A percentile compares a stretch with the other conserved stretches of the same genome.
phyloP scores from a whole-genome alignment of 495 filamentous ascomycete species.

The Penicillium salamii region DNA sequence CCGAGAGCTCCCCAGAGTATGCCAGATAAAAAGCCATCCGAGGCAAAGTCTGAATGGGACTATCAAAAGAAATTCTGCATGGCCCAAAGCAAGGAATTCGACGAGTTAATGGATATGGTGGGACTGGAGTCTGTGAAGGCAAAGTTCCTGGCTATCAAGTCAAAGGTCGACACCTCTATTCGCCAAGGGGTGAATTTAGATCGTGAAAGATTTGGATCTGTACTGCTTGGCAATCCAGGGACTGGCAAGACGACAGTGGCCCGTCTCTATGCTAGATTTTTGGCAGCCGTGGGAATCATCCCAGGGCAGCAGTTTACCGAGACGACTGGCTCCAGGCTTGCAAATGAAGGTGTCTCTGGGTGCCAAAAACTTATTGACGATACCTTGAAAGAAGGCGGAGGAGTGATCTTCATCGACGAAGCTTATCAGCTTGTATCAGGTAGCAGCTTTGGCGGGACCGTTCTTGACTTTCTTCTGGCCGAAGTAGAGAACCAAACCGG shows the following conservation, averaged over 20 bases:
- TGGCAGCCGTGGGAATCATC: constrained; percentile 59
- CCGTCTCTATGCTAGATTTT: constrained; percentile 68
- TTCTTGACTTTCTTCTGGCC: constrained; percentile 71
- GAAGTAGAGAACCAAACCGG: constrained; percentile 74
- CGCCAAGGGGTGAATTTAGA: constrained; percentile 56
- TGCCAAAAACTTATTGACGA: constrained; percentile 59
- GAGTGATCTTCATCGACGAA: constrained; percentile 70
- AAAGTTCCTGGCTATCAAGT: constrained; percentile 61
- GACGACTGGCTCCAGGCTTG: constrained; percentile 66
- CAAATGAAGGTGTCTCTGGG: constrained; percentile 57
- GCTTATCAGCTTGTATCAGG: constrained; percentile 62
- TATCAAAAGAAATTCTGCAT: constrained; percentile 51
- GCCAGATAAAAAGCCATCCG: constrained; percentile 13
- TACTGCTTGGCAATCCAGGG: constrained; percentile 75
- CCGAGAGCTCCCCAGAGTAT: neutral
- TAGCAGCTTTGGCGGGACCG: constrained; percentile 49
- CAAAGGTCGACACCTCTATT: constrained; percentile 58
- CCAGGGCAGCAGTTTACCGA: constrained; percentile 55
- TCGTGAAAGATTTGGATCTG: constrained; percentile 59
- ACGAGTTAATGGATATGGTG: constrained; percentile 67
- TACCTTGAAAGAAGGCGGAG: constrained; percentile 56
- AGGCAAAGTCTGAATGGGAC: constrained; percentile 57
- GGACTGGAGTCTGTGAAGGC: constrained; percentile 70
- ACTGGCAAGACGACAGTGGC: constrained; percentile 85
- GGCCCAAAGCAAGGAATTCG: constrained; percentile 54